phyloP scores from a whole-genome alignment of 2,329 filamentous ascomycete species.

The Stemphylium beticola region DNA sequence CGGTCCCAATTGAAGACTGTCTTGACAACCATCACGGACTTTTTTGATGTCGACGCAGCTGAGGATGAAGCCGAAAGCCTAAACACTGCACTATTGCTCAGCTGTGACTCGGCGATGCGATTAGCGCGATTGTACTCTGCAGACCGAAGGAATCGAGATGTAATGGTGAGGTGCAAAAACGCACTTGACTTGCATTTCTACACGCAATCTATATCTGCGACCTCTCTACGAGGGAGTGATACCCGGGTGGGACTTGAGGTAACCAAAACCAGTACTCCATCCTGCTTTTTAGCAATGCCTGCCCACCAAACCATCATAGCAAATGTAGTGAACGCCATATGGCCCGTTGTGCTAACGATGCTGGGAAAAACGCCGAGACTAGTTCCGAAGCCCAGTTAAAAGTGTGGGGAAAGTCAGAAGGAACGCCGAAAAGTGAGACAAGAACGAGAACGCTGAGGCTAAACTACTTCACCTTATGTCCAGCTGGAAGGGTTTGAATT shows the following conservation, averaged over 20 bases:
- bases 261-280: slow-evolving; percentile 2
- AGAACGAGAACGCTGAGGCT: slow-evolving; percentile 8
- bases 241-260: neutral
- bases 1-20: neutral
- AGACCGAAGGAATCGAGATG: neutral
- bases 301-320: neutral
- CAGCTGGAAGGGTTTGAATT: slow-evolving; percentile 84
- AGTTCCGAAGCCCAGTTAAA: slow-evolving; percentile 7
- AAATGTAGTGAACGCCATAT: slow-evolving; percentile 24
- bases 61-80: neutral
- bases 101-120: neutral
- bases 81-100: neutral
- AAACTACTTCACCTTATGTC: slow-evolving; percentile 70
- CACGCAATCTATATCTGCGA: slow-evolving; percentile 7
- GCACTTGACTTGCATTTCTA: slow-evolving; percentile 1
- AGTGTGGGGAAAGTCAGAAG: slow-evolving; percentile 1
- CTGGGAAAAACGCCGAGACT: slow-evolving; percentile 10
- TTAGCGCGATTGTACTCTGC: neutral
- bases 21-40: neutral
- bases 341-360: slow-evolving; percentile 26
- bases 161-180: neutral
- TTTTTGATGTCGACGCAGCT: neutral
- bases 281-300: slow-evolving; percentile 8
- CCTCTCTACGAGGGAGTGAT: neutral
- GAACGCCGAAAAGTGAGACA: slow-evolving; percentile 21